Evolutionary conservation across 1,284 basidiomycete species (phyloP).

Genomic region (Takashimella tepidaria): DNA sequence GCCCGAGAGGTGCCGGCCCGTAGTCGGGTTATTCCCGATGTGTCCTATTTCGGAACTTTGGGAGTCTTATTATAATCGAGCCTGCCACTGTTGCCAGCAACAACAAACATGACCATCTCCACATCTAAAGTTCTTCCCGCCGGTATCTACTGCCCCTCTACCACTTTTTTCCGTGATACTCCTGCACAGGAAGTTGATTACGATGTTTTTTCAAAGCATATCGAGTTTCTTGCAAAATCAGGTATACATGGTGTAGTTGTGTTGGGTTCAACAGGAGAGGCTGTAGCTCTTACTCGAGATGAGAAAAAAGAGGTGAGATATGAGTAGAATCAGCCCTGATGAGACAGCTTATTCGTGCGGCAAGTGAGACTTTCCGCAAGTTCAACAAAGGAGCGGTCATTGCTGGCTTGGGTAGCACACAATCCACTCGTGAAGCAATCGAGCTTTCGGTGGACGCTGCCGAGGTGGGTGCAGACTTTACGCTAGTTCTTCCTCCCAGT

Average conservation of each 20-base stretch:
- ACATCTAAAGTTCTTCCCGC: conserved; percentile 17
- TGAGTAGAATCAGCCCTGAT: neutral
- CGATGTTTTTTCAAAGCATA: conserved; percentile 33
- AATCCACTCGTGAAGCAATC: conserved; percentile 29
- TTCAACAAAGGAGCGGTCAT: conserved; percentile 21
- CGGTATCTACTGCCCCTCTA: conserved; percentile 41
- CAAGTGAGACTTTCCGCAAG: conserved; percentile 19
- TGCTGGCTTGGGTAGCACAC: conserved; percentile 31
- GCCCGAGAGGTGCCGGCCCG: neutral
- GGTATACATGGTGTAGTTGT: conserved; percentile 38
- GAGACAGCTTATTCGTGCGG: conserved; percentile 24
- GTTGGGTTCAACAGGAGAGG: conserved; percentile 43
- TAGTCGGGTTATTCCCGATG: no score
- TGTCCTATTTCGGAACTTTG: no score
- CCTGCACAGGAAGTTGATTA: conserved; percentile 38
- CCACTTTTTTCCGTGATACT: conserved; percentile 41
- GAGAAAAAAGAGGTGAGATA: conserved; percentile 31
- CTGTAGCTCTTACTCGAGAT: conserved; percentile 31
- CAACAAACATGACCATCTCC: conserved; percentile 1
- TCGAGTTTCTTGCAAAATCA: conserved; percentile 28
- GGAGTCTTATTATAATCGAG: no score
- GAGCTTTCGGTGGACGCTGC: conserved; percentile 20
- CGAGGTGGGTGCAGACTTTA: conserved; percentile 29
- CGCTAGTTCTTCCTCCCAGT: conserved; percentile 28
- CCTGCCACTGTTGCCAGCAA: no score